phyloP scores from a whole-genome alignment of 805 yeast species.

The Nakazawaea pomicola region DNA sequence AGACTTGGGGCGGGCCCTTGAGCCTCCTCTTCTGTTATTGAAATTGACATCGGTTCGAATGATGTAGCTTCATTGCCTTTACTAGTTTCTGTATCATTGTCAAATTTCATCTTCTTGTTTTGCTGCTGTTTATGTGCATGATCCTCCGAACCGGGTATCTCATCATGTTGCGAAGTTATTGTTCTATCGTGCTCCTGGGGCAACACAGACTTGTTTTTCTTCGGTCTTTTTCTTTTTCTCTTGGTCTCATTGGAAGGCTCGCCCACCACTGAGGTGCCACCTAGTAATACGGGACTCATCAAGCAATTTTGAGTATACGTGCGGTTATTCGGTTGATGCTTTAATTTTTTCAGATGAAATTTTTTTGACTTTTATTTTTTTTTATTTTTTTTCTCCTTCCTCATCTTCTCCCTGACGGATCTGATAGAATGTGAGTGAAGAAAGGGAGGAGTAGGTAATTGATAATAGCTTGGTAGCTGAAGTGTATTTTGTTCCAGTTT shows the following conservation, averaged over 20 bases:
- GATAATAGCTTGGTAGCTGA: too few species aligned
- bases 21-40: too few species aligned
- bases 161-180: too few species aligned
- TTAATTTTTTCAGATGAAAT: background rate
- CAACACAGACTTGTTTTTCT: constrained; percentile 6
- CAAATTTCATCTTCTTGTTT: constrained; percentile 23
- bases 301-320: too few species aligned
- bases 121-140: constrained; percentile 9
- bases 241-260: background rate
- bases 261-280: background rate
- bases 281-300: constrained; percentile 3
- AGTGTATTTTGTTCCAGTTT: too few species aligned
- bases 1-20: too few species aligned
- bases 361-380: background rate
- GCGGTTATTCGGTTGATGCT: too few species aligned
- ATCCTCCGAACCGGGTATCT: background rate
- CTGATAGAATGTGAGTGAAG: background rate
- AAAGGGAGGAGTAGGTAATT: too few species aligned
- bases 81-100: too few species aligned
- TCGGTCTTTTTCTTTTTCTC: constrained; percentile 7
- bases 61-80: too few species aligned
- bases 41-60: too few species aligned
- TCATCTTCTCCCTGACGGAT: background rate
- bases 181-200: too few species aligned
- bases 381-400: background rate